phyloP scores from a whole-genome alignment of 352 stramenopile genomes.

The Phytophthora capsici region DNA sequence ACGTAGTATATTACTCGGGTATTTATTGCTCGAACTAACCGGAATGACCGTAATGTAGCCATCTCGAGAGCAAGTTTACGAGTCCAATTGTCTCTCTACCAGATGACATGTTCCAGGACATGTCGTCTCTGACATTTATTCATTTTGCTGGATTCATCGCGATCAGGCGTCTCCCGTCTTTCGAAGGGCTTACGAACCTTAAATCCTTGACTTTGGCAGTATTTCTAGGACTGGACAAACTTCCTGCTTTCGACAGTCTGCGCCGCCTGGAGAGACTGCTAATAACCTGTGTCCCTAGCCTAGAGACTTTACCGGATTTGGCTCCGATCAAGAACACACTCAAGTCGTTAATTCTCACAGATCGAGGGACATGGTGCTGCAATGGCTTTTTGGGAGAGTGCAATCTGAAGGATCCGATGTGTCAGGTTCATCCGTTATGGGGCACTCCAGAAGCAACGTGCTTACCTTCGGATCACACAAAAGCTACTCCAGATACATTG shows the following conservation, averaged over 20 bases:
- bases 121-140: constrained; percentile 45
- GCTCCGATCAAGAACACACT: constrained; percentile 20
- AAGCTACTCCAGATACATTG: constrained; percentile 23
- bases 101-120: constrained; percentile 41
- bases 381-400: constrained; percentile 40
- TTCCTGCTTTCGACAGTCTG: constrained; percentile 28
- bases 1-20: constrained; percentile 12
- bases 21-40: background rate
- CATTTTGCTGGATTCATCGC: constrained; percentile 35
- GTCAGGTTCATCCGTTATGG: constrained; percentile 24
- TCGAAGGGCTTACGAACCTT: constrained; percentile 42
- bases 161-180: constrained; percentile 33
- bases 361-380: constrained; percentile 35
- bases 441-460: constrained; percentile 29
- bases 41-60: constrained; percentile 5
- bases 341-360: constrained; percentile 20
- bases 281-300: constrained; percentile 12
- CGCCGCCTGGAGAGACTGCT: constrained; percentile 31
- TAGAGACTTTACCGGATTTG: constrained; percentile 33
- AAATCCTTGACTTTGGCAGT: constrained; percentile 36
- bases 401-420: constrained; percentile 27
- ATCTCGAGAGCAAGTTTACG: constrained; percentile 31
- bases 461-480: constrained; percentile 1
- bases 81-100: constrained; percentile 25
- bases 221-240: constrained; percentile 16